Evolutionary conservation across 768 basidiomycete genomes (phyloP), one percentile per base, ranked within the genome.

Genomic region (Tubosaeta brunneosetosa): DNA sequence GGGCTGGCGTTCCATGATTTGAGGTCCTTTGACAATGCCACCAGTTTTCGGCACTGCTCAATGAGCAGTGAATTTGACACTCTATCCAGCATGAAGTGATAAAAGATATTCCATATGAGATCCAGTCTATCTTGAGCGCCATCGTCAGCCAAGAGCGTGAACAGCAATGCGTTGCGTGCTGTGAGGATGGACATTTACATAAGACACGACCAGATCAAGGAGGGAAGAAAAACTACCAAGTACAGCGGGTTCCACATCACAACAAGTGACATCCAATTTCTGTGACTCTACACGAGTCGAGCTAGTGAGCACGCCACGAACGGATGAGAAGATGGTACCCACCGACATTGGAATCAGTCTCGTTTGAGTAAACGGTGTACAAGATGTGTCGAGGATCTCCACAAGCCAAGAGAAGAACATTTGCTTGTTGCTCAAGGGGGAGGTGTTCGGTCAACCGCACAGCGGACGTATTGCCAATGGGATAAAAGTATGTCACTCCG

Each of bases 381-480:
- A 84, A 51, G 10, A 83, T 73, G 49, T 74, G 79, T 27, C 81
- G 67, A 11, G 77, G 76, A 57, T 84, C 83, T 14, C 82, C 82
- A 56, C 81, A 83, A 22, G 76, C 82, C 27, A 83, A 67, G 16
- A 82, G 72, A 4, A 85, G 68, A 25, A 82, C 61, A n/a, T 74
- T 63, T 6, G 77, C 80, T n/a, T 64, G 48, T 47, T 73, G 62
- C 54, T 80, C 80, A 1, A 76, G 74, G 51, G 77, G 64, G 6
- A 84, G 61, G 37, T 75, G 70, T 49, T 76, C 67, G 3, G 77
- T 77, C 13, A 84, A 66, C 42, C 69, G 76, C 4, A 77, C 66
- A 5, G 84, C 76, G 4, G 80, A 71, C 0, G 83, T 83, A 59
- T 83, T 83, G 32, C 84, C 83, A 13, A 82, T 67, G 2, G 82